phyloP scores from a whole-genome alignment of 148 eudicot genomes.

The Spergularia marina region DNA sequence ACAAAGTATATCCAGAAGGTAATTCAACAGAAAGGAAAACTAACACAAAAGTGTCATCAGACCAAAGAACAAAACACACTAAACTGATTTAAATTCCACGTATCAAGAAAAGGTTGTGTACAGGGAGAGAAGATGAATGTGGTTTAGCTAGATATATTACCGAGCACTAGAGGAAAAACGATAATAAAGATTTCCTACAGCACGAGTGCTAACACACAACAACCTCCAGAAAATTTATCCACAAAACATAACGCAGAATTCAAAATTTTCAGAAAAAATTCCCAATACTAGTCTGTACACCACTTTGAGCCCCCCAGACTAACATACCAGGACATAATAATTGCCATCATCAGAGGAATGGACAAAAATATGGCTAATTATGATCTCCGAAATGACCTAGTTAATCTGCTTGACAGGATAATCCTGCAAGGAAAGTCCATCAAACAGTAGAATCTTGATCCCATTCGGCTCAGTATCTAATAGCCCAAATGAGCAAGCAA shows the following conservation, averaged over 20 bases:
- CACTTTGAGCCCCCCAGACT: too few relatives aligned
- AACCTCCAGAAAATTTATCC: too few relatives aligned
- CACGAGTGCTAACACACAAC: too few relatives aligned
- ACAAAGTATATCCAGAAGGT: neutral
- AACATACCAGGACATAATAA: too few relatives aligned
- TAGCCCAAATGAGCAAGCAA: neutral
- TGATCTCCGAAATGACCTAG: too few relatives aligned
- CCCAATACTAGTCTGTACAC: too few relatives aligned
- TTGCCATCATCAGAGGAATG: too few relatives aligned
- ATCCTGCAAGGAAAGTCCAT: neutral
- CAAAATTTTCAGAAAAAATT: too few relatives aligned
- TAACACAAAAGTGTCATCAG: neutral
- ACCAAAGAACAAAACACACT: neutral
- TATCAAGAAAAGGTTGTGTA: neutral
- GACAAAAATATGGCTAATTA: too few relatives aligned
- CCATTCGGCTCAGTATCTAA: neutral
- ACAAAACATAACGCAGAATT: too few relatives aligned
- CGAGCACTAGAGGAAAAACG: neutral
- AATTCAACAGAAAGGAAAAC: neutral
- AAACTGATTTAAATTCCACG: neutral
- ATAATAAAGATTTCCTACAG: neutral
- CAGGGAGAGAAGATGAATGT: neutral
- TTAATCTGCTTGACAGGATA: neutral
- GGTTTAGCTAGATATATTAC: neutral
- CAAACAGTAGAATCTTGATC: neutral